phyloP scores from a whole-genome alignment of 208 protist genomes.

The Leishmania amazonensis region DNA sequence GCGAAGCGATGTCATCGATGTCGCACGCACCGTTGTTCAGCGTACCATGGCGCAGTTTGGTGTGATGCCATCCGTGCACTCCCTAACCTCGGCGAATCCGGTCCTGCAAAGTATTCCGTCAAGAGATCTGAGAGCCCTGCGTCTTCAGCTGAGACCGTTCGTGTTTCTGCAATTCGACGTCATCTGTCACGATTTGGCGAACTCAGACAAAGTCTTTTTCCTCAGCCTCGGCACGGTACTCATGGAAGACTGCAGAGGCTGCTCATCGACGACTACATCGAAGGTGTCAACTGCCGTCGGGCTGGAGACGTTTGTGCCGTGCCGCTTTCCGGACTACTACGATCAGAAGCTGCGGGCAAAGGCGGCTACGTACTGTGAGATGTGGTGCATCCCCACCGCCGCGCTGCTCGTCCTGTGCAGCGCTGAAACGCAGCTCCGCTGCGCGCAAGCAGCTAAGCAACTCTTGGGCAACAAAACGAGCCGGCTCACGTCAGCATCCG shows the following conservation, averaged over 20 bases:
- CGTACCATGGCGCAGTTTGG: constrained; percentile 17
- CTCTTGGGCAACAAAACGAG: constrained; percentile 13
- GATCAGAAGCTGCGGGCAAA: constrained; percentile 32
- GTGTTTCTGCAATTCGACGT: constrained; percentile 49
- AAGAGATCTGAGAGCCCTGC: constrained; percentile 32
- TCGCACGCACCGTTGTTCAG: constrained; percentile 37
- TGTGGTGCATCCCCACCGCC: constrained; percentile 48
- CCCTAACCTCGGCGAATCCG: constrained; percentile 44
- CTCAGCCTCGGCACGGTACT: constrained; percentile 49
- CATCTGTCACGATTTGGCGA: constrained; percentile 66
- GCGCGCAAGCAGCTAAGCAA: constrained; percentile 29
- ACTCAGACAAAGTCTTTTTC: constrained; percentile 60
- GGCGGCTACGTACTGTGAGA: constrained; percentile 50
- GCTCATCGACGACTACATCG: neutral
- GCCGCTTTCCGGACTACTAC: constrained; percentile 34
- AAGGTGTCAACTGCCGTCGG: constrained; percentile 33
- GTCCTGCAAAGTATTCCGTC: constrained; percentile 44
- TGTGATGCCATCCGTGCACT: constrained; percentile 35
- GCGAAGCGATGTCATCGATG: constrained; percentile 26
- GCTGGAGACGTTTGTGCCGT: constrained; percentile 51
- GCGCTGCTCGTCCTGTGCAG: constrained; percentile 35
- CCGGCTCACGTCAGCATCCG: constrained; percentile 15
- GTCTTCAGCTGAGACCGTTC: constrained; percentile 48
- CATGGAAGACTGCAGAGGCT: constrained; percentile 18
- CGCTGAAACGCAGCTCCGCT: constrained; percentile 31